Percentiles rank a stretch among this genome's conserved stretches.
Conservation (phyloP, 306 rosid genomes). For the Rosa chinensis region DNA sequence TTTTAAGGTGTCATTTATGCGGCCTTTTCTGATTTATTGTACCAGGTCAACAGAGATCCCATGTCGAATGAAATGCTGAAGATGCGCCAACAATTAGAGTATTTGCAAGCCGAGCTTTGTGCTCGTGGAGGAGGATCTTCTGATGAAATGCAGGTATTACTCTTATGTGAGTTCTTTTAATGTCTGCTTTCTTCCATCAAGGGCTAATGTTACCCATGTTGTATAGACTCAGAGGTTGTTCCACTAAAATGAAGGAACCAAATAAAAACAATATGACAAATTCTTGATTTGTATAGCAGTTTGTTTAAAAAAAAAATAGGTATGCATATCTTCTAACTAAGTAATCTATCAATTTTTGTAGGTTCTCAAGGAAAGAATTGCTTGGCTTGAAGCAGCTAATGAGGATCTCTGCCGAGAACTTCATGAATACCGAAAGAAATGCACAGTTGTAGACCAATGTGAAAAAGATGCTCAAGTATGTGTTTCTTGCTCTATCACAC, state of each 20-base stretch:
- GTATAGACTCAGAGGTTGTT: conserved; percentile 4
- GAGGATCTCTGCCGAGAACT: conserved; percentile 98
- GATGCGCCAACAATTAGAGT: conserved; percentile 97
- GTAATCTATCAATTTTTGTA: conserved; percentile 23
- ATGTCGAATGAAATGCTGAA: conserved; percentile 95
- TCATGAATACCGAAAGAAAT: conserved; percentile 85
- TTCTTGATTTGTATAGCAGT: conserved; percentile 4
- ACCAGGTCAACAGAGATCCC: conserved; percentile 95
- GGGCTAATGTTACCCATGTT: neutral
- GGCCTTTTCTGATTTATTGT: conserved; percentile 19
- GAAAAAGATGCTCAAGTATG: conserved; percentile 77
- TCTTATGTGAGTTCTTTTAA: conserved; percentile 10
- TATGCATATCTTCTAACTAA: neutral
- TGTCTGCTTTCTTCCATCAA: conserved; percentile 14
- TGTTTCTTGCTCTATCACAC: conserved; percentile 23
- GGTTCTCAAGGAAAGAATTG: conserved; percentile 95
- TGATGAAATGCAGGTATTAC: conserved; percentile 87
- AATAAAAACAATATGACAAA: neutral
- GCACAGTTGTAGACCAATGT: conserved; percentile 53
- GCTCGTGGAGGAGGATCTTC: conserved; percentile 90
- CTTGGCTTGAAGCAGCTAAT: conserved; percentile 98
- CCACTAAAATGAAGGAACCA: neutral
- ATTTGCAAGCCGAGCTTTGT: conserved; percentile 96
- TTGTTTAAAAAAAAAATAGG: neutral
- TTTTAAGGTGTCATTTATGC: conserved; percentile 12